Evolutionary conservation across 2,329 filamentous ascomycete genomes (phyloP).

Genomic region (Berkeleyomyces basicola): DNA sequence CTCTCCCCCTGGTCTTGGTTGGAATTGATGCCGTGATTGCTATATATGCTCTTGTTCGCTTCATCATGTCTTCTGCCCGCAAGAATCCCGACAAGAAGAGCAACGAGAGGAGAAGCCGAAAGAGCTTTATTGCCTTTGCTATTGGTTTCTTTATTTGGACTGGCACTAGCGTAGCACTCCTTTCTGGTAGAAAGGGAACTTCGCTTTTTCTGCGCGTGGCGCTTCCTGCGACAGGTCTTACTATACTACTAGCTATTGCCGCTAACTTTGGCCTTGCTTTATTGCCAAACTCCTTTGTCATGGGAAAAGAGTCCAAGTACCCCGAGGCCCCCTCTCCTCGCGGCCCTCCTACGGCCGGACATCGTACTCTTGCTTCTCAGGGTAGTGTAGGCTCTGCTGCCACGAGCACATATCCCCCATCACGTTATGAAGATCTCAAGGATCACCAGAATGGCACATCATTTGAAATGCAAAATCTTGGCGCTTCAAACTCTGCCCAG

Average conservation of each 20-base stretch:
- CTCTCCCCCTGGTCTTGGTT: conserved; percentile 29
- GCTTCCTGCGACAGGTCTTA: conserved; percentile 33
- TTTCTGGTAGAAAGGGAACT: conserved; percentile 30
- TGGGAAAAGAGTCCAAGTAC: conserved; percentile 6
- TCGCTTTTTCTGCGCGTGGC: conserved; percentile 30
- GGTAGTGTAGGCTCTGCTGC: conserved; percentile 24
- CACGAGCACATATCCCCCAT: conserved; percentile 28
- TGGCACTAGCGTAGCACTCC: conserved; percentile 34
- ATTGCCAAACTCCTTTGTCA: conserved; percentile 19
- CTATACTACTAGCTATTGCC: conserved; percentile 27
- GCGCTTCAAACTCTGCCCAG: background rate
- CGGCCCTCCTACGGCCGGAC: conserved; percentile 7
- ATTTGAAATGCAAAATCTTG: conserved; percentile 7
- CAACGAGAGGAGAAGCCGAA: conserved; percentile 22
- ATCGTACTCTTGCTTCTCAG: conserved; percentile 14
- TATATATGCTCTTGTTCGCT: conserved; percentile 24
- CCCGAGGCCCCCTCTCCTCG: conserved; percentile 15
- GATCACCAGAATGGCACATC: conserved; percentile 15
- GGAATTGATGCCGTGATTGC: conserved; percentile 30
- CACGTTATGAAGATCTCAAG: conserved; percentile 34
- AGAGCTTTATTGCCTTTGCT: conserved; percentile 26
- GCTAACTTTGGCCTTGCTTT: conserved; percentile 25
- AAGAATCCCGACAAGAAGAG: conserved; percentile 20
- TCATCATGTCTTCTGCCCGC: conserved; percentile 20
- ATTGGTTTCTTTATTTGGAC: conserved; percentile 36